These are phyloP conservation scores for Pseudevernia furfuracea DNA, from an alignment of 495 filamentous ascomycete genomes.

Conservation along the genomic window DNA sequence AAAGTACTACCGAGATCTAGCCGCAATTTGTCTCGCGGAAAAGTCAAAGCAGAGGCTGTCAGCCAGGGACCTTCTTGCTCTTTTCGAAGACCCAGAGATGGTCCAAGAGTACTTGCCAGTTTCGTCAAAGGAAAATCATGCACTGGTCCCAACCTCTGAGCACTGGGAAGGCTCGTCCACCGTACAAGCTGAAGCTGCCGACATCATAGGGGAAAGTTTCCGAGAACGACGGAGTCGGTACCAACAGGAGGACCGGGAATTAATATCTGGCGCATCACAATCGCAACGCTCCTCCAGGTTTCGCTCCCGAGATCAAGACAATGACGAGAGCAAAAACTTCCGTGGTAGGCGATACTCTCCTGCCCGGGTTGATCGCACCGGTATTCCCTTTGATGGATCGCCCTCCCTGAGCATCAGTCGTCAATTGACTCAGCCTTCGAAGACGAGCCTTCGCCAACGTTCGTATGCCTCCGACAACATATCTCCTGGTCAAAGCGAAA, in stretches of 20 bases:
- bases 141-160: not conserved
- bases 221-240: slow-evolving; percentile 9
- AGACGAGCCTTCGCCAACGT: not conserved
- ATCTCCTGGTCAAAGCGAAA: slow-evolving; percentile 2
- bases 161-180: not conserved
- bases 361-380: slow-evolving; percentile 9
- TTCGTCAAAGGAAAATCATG: not conserved
- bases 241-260: not conserved
- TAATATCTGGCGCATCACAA: not conserved
- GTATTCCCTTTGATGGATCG: slow-evolving; percentile 19
- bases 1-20: slow-evolving; percentile 50
- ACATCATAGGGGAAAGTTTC: slow-evolving; percentile 9
- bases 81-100: slow-evolving; percentile 6
- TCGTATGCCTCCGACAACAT: slow-evolving; percentile 4
- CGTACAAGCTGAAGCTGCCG: slow-evolving; percentile 1
- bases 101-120: slow-evolving; percentile 7
- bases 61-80: slow-evolving; percentile 48
- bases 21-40: slow-evolving; percentile 51
- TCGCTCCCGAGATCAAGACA: not conserved
- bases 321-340: slow-evolving; percentile 10
- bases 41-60: slow-evolving; percentile 47
- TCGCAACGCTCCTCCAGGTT: not conserved
- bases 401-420: slow-evolving; percentile 16
- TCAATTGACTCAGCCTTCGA: slow-evolving; percentile 1
- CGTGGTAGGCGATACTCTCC: slow-evolving; percentile 16